Conservation (phyloP, 495 filamentous ascomycete species). For the Penicillium paxilli region DNA sequence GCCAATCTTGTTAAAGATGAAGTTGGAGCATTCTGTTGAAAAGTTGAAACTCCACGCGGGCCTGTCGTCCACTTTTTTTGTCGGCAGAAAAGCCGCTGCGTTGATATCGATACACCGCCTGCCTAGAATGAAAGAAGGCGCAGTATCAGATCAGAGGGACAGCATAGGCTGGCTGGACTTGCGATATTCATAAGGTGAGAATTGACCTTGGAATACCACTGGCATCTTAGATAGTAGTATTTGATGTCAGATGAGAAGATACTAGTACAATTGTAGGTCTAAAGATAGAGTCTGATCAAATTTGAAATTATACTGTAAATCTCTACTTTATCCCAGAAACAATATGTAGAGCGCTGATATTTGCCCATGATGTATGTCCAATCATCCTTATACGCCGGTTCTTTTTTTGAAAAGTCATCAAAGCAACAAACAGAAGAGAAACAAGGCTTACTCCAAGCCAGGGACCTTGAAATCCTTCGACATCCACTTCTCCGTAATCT, state of each 20-base stretch:
- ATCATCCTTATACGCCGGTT: conserved; percentile 28
- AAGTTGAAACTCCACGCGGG: background rate
- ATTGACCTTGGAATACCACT: background rate
- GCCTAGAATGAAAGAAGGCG: too few species aligned
- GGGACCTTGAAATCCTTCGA: conserved; percentile 87
- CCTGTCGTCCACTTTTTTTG: conserved; percentile 15
- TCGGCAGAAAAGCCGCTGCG: conserved; percentile 16
- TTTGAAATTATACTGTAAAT: conserved; percentile 1
- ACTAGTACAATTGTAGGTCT: too few species aligned
- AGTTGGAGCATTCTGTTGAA: conserved; percentile 6
- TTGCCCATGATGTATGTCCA: conserved; percentile 30
- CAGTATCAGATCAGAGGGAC: too few species aligned
- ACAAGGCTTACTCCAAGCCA: conserved; percentile 27
- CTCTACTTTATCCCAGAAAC: background rate
- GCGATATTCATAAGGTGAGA: too few species aligned
- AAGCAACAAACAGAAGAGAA: conserved; percentile 19
- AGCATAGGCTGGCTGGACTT: too few species aligned
- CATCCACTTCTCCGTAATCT: conserved; percentile 90
- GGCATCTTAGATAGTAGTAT: too few species aligned
- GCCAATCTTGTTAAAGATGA: conserved; percentile 3
- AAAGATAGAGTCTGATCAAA: conserved; percentile 5
- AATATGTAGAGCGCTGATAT: conserved; percentile 2
- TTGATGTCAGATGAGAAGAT: too few species aligned
- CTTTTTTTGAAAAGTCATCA: conserved; percentile 25
- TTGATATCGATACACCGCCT: conserved; percentile 9